phyloP scores from a whole-genome alignment of 2,329 filamentous ascomycete species.

The Pseudophaeomoniella oleicola region DNA sequence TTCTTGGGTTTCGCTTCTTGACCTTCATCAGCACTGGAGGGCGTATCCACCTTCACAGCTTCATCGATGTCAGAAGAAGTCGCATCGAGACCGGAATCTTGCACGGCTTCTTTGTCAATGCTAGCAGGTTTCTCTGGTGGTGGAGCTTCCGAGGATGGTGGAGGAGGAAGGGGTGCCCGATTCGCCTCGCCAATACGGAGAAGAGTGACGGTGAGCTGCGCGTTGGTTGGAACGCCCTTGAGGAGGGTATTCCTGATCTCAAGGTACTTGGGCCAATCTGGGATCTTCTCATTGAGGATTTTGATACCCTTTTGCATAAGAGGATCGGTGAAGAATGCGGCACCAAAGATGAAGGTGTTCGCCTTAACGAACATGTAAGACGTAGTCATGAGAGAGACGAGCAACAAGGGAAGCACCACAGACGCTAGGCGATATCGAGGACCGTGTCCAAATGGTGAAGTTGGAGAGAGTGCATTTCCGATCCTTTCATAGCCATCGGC shows the following conservation, averaged over 20 bases:
- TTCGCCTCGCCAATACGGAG: conserved; percentile 71
- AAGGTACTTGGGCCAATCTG: conserved; percentile 61
- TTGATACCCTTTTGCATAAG: conserved; percentile 46
- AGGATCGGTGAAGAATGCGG: conserved; percentile 69
- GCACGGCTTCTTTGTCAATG: conserved; percentile 36
- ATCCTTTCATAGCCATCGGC: conserved; percentile 51
- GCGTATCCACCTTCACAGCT: conserved; percentile 41
- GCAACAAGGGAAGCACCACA: conserved; percentile 36
- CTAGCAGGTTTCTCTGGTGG: conserved; percentile 36
- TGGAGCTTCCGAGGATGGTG: conserved; percentile 28
- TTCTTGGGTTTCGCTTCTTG: conserved; percentile 18
- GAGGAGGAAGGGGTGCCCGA: conserved; percentile 59
- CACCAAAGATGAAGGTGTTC: conserved; percentile 51
- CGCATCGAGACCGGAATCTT: conserved; percentile 44
- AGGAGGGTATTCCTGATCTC: conserved; percentile 60
- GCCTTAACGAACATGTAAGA: conserved; percentile 51
- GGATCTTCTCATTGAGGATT: conserved; percentile 36
- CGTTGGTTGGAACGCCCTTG: conserved; percentile 73
- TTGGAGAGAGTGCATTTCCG: conserved; percentile 46
- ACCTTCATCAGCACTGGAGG: conserved; percentile 29
- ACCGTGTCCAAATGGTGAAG: conserved; percentile 43
- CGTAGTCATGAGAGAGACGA: conserved; percentile 38
- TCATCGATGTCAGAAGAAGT: conserved; percentile 50
- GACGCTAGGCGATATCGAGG: conserved; percentile 41
- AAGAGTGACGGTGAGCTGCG: conserved; percentile 67